Conservation (phyloP, 1,284 basidiomycete genomes). For the Pterula multifida region DNA sequence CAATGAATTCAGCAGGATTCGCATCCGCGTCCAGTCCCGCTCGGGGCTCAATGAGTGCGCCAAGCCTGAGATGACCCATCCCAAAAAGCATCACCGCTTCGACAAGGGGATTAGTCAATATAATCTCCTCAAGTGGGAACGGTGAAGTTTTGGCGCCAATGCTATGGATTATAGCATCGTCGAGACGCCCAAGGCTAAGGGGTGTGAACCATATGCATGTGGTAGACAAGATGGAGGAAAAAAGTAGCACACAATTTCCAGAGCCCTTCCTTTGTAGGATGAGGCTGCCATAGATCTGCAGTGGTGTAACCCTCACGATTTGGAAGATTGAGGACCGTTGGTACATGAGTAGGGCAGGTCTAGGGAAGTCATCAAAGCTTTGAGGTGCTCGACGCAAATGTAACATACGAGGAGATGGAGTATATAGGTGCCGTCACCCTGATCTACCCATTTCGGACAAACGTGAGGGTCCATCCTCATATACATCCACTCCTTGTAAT, state of each 20-base stretch:
- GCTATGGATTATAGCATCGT: conserved; percentile 13
- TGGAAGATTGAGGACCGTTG: background rate
- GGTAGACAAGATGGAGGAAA: background rate
- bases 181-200: conserved; percentile 11
- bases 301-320: background rate
- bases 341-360: background rate
- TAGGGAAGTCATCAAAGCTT: background rate
- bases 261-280: background rate
- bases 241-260: conserved; percentile 1
- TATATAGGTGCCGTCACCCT: background rate
- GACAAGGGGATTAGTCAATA: conserved; percentile 11
- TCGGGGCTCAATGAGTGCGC: conserved; percentile 26
- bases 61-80: conserved; percentile 22
- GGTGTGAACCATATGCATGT: conserved; percentile 2
- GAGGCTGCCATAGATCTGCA: background rate
- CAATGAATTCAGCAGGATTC: conserved; percentile 21
- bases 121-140: conserved; percentile 12
- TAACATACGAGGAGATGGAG: background rate
- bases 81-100: conserved; percentile 28
- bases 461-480: background rate
- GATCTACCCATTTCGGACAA: background rate
- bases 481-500: background rate
- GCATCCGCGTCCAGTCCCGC: conserved; percentile 17
- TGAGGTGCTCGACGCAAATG: background rate
- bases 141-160: conserved; percentile 14